Base-by-base conservation (phyloP, 75 land plant species). In the Chamaecyparis obtusa region DNA sequence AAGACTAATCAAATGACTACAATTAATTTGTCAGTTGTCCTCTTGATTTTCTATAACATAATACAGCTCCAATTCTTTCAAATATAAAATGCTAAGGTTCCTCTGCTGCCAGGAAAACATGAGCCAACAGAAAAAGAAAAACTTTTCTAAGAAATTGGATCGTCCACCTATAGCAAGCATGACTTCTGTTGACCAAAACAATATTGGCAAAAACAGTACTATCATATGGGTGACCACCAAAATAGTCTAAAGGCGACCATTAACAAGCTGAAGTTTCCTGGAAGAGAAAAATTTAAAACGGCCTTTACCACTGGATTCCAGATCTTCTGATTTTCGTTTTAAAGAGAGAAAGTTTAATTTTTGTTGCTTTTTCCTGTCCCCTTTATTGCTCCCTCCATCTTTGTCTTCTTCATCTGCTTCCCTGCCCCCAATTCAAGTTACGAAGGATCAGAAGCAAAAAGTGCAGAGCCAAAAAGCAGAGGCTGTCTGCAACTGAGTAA, bases 181-280 rank as follows among this genome's bases (percentile, higher is more conserved):
- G 44, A 39, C 80, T 15, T 24, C 43, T 21, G 46, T 37, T 2
- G 8, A 78, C 27, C 21, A 21, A 24, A 39, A 41, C 1, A 9
- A 39, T 33, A 39, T 21, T 19, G 6, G 11, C 16, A 33, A 77
- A 43, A 21, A 7, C 9, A 37, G 81, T 46, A 81, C 51, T n/a
- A 1, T 11, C 5, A 43, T 80, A 81, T 9, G 33, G 51, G 54
- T 55, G 19, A 49, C 36, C 19, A 84, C 33, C 14, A 24, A 55
- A 54, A 56, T 49, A 54, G 32, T 37, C 89, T 79, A 94, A 16
- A 91, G 80, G 78, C 92, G 93, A 69, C 93, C 87, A 36, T 88
- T 82, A 41, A 98, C 91, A 86, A 90, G 94, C 90, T 98, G 94
- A 46, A 98, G 96, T 85, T 96, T 96, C n/a, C 98, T 94, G 36